A percentile compares a stretch with the other conserved stretches of the same genome.
Evolutionary conservation across 768 basidiomycete genomes (phyloP).

Genomic region (Mycena albidolilacea): DNA sequence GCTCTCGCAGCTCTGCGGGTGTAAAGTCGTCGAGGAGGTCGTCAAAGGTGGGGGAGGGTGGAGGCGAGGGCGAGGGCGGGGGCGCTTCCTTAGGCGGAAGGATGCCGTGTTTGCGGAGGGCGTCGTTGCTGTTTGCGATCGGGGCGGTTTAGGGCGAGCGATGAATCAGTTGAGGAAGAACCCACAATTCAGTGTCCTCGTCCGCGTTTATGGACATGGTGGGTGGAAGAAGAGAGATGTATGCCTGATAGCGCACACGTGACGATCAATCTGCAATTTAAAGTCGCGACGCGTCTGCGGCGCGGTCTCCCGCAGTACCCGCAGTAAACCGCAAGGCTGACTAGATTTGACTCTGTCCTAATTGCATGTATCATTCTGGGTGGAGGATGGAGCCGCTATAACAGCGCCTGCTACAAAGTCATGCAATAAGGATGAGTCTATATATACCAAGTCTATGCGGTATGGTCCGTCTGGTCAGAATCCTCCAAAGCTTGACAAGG

Average conservation of each 20-base stretch:
- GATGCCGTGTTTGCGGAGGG: conserved; percentile 93
- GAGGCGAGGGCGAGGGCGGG: conserved; percentile 85
- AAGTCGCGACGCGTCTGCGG: conserved; percentile 12
- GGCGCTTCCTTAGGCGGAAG: conserved; percentile 81
- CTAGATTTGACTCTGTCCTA: too few species aligned
- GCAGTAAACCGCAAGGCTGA: not conserved
- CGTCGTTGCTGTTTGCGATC: conserved; percentile 85
- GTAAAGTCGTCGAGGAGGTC: conserved; percentile 78
- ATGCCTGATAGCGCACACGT: not conserved
- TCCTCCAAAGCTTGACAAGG: too few species aligned
- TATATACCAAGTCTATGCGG: too few species aligned
- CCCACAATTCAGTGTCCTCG: conserved; percentile 98
- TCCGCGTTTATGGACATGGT: conserved; percentile 82
- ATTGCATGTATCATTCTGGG: too few species aligned
- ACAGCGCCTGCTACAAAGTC: too few species aligned
- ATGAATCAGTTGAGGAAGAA: conserved; percentile 23
- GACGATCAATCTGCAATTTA: not conserved
- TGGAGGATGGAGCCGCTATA: too few species aligned
- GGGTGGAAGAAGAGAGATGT: not conserved
- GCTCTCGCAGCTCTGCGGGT: conserved; percentile 72
- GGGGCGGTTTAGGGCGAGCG: conserved; percentile 17
- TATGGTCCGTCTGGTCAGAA: too few species aligned
- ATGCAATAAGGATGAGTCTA: too few species aligned
- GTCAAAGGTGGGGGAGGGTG: conserved; percentile 80
- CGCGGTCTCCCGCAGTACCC: conserved; percentile 1